Base-by-base conservation (phyloP, 169 alveolate genomes). In the Eimeria sp. region DNA sequence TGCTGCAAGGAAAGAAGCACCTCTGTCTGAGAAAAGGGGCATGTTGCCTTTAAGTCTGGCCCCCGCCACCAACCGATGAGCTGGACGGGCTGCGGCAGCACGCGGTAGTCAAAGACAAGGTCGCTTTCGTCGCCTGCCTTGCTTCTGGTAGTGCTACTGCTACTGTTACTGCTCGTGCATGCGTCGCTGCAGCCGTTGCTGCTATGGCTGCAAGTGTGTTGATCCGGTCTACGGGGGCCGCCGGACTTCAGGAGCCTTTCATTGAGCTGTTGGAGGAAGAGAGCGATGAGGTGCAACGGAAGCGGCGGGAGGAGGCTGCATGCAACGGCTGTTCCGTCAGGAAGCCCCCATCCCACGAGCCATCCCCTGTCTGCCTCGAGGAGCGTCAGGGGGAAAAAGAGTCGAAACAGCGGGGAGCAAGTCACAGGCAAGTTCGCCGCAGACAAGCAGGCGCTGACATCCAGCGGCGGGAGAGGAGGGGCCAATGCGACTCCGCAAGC, bases 261-360 rank as follows among this genome's bases (percentile, higher is more conserved):
- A 72, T 84, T 84, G 47, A 84, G 92, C 76, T 84, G 92, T 61
- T 27, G 58, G 16, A 84, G 92, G 65, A 84, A 84, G 30, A 61
- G 27, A 22, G 80, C 92, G 40, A 58, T 80, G 40, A 84, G 92
- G 40, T 20, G 78, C 75, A 49, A 49, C 40, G 92, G 92, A 78
- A 84, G 61, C 92, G 58, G 73, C 61, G 92, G 92, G 30, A 84
- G 75, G 65, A 84, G 73, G 58, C 80, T 72, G 65, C 92, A 84
- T 16, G 92, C 92, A 25, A 84, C 78, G 43, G 95, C 95, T 34
- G 87, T 89, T 14, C 83, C 78, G 22, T 92, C 95, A 16, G 83
- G 51, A 58, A 92, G 61, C 54, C 51, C 72, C 95, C 95, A 92
- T 34, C 95, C 95, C 45, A 75, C 84, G 14, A 92, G 82, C 95